Conservation (phyloP, 176 grass and related monocot species). For the Ampelocalamus luodianensis region DNA sequence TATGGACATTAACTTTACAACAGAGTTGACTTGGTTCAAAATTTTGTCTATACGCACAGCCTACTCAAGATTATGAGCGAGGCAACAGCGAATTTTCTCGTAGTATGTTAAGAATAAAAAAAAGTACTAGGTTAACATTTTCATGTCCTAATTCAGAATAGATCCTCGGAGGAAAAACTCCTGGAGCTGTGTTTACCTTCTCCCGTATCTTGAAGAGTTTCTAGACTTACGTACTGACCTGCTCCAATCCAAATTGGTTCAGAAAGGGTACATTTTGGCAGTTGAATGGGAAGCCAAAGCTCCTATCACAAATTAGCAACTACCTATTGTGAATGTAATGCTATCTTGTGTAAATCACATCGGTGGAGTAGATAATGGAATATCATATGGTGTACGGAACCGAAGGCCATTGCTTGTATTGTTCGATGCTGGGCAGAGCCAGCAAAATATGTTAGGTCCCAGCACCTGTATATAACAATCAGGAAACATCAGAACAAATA, state of each 20-base stretch:
- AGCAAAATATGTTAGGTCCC: constrained; percentile 79
- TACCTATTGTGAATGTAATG: constrained; percentile 44
- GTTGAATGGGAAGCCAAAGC: not conserved
- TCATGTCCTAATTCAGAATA: constrained; percentile 1
- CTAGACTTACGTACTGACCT: not conserved
- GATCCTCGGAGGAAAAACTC: not conserved
- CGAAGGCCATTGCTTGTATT: constrained; percentile 63
- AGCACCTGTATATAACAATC: constrained; percentile 53
- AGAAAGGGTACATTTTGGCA: constrained; percentile 6
- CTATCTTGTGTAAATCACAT: constrained; percentile 50
- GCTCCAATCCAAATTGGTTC: constrained; percentile 18
- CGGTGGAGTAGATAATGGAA: constrained; percentile 50
- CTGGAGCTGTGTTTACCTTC: not conserved
- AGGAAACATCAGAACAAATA: constrained; percentile 23
- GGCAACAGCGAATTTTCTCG: not conserved
- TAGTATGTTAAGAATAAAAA: constrained; percentile 25
- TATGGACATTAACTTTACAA: constrained; percentile 48
- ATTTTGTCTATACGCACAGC: constrained; percentile 10
- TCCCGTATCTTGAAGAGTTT: constrained; percentile 22
- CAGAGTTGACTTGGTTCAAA: not conserved
- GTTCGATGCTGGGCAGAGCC: constrained; percentile 63
- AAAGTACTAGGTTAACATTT: constrained; percentile 29
- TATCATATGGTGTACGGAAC: constrained; percentile 66
- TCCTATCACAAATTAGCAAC: not conserved
- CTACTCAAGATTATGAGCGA: constrained; percentile 28